These are phyloP conservation scores for Podospora bellae-mahoneyi DNA, from an alignment of 495 filamentous ascomycete species.

Conservation along the genomic window DNA sequence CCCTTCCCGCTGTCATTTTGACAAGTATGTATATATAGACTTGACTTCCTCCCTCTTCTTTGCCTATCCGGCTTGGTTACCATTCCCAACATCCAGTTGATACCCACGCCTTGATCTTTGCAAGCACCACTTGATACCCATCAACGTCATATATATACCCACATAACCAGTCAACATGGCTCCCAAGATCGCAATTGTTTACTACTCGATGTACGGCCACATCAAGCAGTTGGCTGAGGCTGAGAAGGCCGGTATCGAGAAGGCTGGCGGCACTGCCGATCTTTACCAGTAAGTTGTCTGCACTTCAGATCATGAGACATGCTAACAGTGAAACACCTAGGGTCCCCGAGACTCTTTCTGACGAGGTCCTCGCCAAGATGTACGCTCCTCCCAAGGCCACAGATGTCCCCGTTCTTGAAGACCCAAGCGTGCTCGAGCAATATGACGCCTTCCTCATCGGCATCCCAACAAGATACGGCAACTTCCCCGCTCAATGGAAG, in stretches of 20 bases:
- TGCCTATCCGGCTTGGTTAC: background rate
- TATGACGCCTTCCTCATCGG: constrained; percentile 94
- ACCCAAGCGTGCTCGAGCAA: constrained; percentile 62
- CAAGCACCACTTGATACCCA: constrained; percentile 19
- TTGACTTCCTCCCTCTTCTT: background rate
- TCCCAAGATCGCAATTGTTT: constrained; percentile 89
- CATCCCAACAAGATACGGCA: constrained; percentile 97
- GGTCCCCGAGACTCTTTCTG: constrained; percentile 78
- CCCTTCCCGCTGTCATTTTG: background rate
- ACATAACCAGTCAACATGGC: constrained; percentile 61
- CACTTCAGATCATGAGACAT: too few species aligned
- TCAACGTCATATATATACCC: constrained; percentile 9
- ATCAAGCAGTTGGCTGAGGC: constrained; percentile 80
- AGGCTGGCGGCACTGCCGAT: constrained; percentile 74
- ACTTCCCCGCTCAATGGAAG: constrained; percentile 98
- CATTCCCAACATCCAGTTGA: background rate
- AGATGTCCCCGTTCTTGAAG: constrained; percentile 59
- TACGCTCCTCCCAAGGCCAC: constrained; percentile 74
- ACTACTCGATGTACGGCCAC: constrained; percentile 96
- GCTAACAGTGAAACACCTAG: constrained; percentile 36
- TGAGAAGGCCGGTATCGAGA: constrained; percentile 85
- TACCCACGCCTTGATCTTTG: background rate
- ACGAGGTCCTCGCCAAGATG: constrained; percentile 80
- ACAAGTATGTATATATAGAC: constrained; percentile 12
- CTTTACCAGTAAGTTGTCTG: constrained; percentile 67